Evolutionary conservation across 139 green algal species (phyloP), one percentile per base, ranked within the genome.

Genomic region (Chlamydomonas asymmetrica): DNA sequence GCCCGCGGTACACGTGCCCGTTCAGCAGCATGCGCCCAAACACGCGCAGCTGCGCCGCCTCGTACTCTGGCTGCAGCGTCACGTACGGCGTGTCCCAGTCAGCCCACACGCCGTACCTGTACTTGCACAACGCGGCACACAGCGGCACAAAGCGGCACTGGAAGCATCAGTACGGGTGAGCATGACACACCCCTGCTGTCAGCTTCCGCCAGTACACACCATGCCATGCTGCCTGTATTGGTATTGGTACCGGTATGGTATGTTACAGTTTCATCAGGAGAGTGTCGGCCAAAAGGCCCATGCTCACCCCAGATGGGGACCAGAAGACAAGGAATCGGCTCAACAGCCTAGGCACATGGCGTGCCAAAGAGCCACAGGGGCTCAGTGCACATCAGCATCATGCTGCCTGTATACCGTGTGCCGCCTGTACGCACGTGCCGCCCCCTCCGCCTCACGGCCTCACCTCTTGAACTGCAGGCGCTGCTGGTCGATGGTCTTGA

Each of bases 11-110:
- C 84, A 99, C 98, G 88, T 99, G 96, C 0, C 97, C 97, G 66
- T 98, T 97, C 22, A 97, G 80, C 31, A 97, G 89, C 97, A 99
- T 98, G 66, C 88, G 74, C 25, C 88, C 94, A 87, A 99, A 99
- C 74, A 99, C 95, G 8, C 67, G 41, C 75, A 98, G 81, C 90
- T 98, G 94, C 4, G 91, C 93, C 5, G 94, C 94, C 89, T 98
- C 94, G 75, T 97, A 98, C 20, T 79, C 50, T 4, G 93, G 92
- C 29, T 95, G 54, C 63, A 99, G 85, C 20, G 97, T 99, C 39
- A 99, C 79, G 88, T 99, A 99, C 25, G 96, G 94, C 2, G 79
- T n/a, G 3, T 91, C 85, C 94, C 95, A 99, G 67, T 98, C 93
- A 8, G 73, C 96, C 94, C 93, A 98, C 41, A 99, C 86, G 45